Evolutionary conservation across 139 green algal species (phyloP).

Genomic region (Volvox reticuliferus): DNA sequence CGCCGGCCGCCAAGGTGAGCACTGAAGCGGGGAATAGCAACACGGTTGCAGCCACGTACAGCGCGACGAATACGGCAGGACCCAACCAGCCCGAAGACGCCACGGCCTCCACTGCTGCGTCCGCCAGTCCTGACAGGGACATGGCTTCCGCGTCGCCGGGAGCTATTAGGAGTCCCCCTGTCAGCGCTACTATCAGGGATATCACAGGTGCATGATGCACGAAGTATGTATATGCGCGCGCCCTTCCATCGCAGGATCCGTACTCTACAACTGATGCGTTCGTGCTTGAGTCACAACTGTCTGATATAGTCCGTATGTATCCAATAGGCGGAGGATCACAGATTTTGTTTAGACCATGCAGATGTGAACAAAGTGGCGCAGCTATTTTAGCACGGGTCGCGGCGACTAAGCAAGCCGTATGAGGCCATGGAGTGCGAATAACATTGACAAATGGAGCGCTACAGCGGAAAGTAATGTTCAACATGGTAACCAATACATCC

Average conservation of each 20-base stretch:
- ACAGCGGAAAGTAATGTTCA: not conserved
- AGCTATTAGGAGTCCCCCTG: not conserved
- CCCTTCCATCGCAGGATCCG: too few relatives aligned
- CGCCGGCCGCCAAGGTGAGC: slow-evolving; percentile 83
- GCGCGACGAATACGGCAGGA: slow-evolving; percentile 66
- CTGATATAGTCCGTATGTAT: too few relatives aligned
- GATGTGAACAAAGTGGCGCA: too few relatives aligned
- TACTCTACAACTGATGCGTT: too few relatives aligned
- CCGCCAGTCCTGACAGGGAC: not conserved
- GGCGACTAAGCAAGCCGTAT: too few relatives aligned
- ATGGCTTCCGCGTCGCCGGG: not conserved
- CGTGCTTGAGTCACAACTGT: too few relatives aligned
- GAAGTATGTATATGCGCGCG: too few relatives aligned
- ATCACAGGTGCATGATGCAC: too few relatives aligned
- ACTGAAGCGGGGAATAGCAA: slow-evolving; percentile 81
- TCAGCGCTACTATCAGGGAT: not conserved
- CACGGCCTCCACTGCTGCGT: not conserved
- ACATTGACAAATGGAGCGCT: not conserved
- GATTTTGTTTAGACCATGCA: too few relatives aligned
- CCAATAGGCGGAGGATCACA: too few relatives aligned
- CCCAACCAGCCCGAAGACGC: slow-evolving; percentile 58
- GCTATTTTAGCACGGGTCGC: too few relatives aligned
- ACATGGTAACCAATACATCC: not conserved
- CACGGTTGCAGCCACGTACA: slow-evolving; percentile 76
- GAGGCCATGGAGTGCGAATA: not conserved